These are phyloP conservation scores for Rutstroemia sydowiana DNA, from an alignment of 2,329 filamentous ascomycete species.

Conservation along the genomic window DNA sequence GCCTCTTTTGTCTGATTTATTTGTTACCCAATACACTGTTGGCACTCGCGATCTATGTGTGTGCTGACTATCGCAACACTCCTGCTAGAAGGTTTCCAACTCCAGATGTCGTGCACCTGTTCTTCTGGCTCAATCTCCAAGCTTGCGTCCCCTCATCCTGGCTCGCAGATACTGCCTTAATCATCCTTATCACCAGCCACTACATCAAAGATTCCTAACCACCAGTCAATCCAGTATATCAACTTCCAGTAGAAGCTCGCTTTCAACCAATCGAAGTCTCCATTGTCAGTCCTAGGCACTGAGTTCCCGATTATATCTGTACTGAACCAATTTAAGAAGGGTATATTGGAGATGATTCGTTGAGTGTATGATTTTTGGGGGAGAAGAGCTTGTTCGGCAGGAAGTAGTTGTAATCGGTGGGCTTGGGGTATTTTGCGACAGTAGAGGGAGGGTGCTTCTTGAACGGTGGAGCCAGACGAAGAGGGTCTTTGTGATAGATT, in stretches of 20 bases:
- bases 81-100: too few species aligned
- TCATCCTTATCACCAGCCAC: slow-evolving; percentile 35
- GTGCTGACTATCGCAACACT: too few species aligned
- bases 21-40: too few species aligned
- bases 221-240: slow-evolving; percentile 55
- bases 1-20: too few species aligned
- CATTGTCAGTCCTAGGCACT: slow-evolving; percentile 64
- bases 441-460: slow-evolving; percentile 33
- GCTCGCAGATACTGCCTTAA: slow-evolving; percentile 2
- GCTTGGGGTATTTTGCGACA: slow-evolving; percentile 61
- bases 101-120: too few species aligned
- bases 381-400: slow-evolving; percentile 62
- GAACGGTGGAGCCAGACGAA: slow-evolving; percentile 24
- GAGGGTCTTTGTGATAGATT: slow-evolving; percentile 31
- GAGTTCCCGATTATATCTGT: slow-evolving; percentile 66
- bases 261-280: slow-evolving; percentile 68
- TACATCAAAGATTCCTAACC: slow-evolving; percentile 50
- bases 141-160: not conserved
- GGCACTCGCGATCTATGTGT: too few species aligned
- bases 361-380: slow-evolving; percentile 60
- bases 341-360: slow-evolving; percentile 56
- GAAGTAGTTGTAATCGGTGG: slow-evolving; percentile 55
- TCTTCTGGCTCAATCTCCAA: not conserved
- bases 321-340: slow-evolving; percentile 65
- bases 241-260: slow-evolving; percentile 62